Conservation (phyloP, 169 alveolate species). For the Eimeria falciformis region DNA sequence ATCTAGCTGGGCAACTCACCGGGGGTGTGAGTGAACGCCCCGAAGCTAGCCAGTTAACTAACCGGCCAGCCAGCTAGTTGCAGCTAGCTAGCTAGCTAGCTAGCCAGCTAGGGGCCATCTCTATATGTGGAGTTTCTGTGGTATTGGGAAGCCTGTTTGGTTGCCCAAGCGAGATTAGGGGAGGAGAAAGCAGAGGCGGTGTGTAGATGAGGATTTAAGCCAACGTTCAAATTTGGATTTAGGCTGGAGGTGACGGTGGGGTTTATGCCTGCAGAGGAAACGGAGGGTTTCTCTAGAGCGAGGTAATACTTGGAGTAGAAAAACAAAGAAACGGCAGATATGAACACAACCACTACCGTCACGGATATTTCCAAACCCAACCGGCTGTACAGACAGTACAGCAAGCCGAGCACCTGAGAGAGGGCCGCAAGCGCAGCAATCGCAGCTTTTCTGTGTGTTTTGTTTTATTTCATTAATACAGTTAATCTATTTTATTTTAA, state of each 20-base stretch:
- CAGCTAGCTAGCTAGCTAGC: constrained; percentile 26
- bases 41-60: too few species aligned
- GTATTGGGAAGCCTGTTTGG: background rate
- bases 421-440: too few species aligned
- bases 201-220: background rate
- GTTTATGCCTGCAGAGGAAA: background rate
- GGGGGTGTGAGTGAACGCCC: too few species aligned
- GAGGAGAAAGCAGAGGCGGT: background rate
- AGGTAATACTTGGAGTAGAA: constrained; percentile 21
- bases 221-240: constrained; percentile 19
- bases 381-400: constrained; percentile 32
- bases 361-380: constrained; percentile 35
- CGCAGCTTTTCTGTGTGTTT: too few species aligned
- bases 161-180: constrained; percentile 30
- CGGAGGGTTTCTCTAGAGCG: background rate
- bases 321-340: constrained; percentile 15
- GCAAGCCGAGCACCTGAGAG: constrained; percentile 20
- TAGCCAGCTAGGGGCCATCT: constrained; percentile 54
- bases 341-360: constrained; percentile 33
- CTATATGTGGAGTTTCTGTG: constrained; percentile 10
- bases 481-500: too few species aligned
- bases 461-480: too few species aligned
- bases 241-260: constrained; percentile 32
- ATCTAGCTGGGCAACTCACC: too few species aligned
- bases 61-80: constrained; percentile 13